These are phyloP conservation scores for Claviceps sp. DNA, from an alignment of 2,329 filamentous ascomycete species.

Conservation along the genomic window DNA sequence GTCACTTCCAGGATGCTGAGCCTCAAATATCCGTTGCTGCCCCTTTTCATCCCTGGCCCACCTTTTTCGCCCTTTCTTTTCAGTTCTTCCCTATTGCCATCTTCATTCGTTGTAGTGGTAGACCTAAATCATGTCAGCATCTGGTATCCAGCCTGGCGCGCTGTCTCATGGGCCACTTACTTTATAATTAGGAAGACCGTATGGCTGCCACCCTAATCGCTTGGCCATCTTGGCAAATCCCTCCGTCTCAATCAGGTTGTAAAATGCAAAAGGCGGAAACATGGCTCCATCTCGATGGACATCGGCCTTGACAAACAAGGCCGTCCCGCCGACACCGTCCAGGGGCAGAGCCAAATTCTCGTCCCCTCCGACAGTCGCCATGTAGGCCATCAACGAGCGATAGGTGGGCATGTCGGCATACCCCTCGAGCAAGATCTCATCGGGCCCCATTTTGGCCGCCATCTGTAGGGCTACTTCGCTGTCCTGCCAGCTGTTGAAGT, in stretches of 20 bases:
- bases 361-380: conserved; percentile 47
- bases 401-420: conserved; percentile 91
- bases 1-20: too few species aligned
- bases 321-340: conserved; percentile 88
- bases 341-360: conserved; percentile 54
- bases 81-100: neutral
- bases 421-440: conserved; percentile 88
- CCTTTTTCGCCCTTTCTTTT: neutral
- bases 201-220: conserved; percentile 71
- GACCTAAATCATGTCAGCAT: conserved; percentile 37
- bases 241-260: conserved; percentile 94
- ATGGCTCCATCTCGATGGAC: conserved; percentile 96
- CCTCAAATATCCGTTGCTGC: neutral
- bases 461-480: conserved; percentile 66
- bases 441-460: conserved; percentile 66
- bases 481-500: conserved; percentile 97
- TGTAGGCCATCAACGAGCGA: conserved; percentile 77
- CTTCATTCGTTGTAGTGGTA: conserved; percentile 80
- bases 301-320: conserved; percentile 86
- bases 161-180: conserved; percentile 36
- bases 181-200: conserved; percentile 92
- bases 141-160: neutral
- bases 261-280: conserved; percentile 95
- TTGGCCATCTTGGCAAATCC: conserved; percentile 96
- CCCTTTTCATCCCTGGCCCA: neutral